Evolutionary conservation across 345 rosid species (phyloP).

Genomic region (Hypericum androsaemum): DNA sequence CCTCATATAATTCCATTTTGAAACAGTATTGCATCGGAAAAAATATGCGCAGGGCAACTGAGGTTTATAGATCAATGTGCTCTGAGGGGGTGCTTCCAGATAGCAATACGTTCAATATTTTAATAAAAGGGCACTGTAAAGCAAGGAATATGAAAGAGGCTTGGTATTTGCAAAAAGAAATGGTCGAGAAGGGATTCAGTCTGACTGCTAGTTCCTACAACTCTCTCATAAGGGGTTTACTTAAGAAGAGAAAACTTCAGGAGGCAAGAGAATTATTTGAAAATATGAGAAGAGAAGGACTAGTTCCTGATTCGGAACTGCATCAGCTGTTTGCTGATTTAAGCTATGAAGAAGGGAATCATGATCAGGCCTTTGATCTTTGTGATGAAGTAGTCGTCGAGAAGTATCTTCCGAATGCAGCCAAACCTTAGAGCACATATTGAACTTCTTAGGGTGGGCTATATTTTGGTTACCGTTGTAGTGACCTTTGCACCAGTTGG

Average conservation of each 20-base stretch:
- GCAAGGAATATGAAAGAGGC: constrained; percentile 99
- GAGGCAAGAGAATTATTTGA: constrained; percentile 70
- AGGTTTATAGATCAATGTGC: constrained; percentile 49
- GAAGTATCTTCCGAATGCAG: constrained; percentile 37
- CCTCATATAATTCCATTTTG: constrained; percentile 72
- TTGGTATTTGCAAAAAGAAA: constrained; percentile 61
- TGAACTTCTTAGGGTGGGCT: too few relatives aligned
- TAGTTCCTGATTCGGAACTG: constrained; percentile 52
- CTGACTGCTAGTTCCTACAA: constrained; percentile 49
- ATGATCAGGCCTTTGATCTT: constrained; percentile 51
- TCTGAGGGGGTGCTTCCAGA: constrained; percentile 56
- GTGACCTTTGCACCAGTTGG: too few relatives aligned
- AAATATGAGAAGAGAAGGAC: constrained; percentile 59
- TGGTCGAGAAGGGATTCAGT: constrained; percentile 54
- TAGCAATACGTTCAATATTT: constrained; percentile 66
- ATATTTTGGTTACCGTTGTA: too few relatives aligned
- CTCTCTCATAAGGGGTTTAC: constrained; percentile 62
- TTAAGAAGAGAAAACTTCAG: constrained; percentile 55
- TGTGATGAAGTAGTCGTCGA: constrained; percentile 78
- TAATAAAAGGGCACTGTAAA: constrained; percentile 79
- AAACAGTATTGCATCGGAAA: constrained; percentile 59
- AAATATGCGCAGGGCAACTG: constrained; percentile 39
- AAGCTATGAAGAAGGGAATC: constrained; percentile 51
- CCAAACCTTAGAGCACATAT: background rate
- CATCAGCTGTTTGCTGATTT: constrained; percentile 45